Percentiles rank a stretch among this genome's conserved stretches.
Conservation (phyloP, 345 rosid genomes). For the Lepidium aucheri region DNA sequence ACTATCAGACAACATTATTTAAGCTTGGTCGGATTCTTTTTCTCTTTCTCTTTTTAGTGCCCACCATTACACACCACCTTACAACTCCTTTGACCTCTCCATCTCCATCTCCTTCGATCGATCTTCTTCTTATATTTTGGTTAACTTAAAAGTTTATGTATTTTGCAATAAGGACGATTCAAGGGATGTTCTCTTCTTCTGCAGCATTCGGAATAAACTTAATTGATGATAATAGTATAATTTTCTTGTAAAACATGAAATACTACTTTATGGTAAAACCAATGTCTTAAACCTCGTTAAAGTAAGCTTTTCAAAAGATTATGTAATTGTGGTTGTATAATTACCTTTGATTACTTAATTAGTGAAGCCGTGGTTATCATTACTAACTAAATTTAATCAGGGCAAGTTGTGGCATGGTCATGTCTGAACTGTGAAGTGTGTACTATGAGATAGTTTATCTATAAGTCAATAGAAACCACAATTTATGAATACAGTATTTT, state of each 20-base stretch:
- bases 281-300: neutral
- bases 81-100: neutral
- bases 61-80: conserved; percentile 12
- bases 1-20: conserved; percentile 22
- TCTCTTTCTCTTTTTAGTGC: conserved; percentile 6
- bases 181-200: neutral
- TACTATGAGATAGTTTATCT: neutral
- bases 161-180: neutral
- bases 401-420: neutral
- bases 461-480: neutral
- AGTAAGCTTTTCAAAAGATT: neutral
- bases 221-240: neutral
- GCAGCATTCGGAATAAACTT: neutral
- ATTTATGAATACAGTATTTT: neutral
- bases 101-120: conserved; percentile 1
- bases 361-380: neutral
- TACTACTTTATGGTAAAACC: neutral
- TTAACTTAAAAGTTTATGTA: neutral
- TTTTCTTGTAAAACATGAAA: neutral
- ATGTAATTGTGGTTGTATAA: neutral
- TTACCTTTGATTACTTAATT: neutral
- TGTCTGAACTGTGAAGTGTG: neutral
- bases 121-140: neutral
- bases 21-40: conserved; percentile 19
- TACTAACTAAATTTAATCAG: neutral